Percentiles rank a stretch among this genome's conserved stretches.
Evolutionary conservation across 2,329 filamentous ascomycete genomes (phyloP).

Genomic region (Ceratocystis lukuohia): DNA sequence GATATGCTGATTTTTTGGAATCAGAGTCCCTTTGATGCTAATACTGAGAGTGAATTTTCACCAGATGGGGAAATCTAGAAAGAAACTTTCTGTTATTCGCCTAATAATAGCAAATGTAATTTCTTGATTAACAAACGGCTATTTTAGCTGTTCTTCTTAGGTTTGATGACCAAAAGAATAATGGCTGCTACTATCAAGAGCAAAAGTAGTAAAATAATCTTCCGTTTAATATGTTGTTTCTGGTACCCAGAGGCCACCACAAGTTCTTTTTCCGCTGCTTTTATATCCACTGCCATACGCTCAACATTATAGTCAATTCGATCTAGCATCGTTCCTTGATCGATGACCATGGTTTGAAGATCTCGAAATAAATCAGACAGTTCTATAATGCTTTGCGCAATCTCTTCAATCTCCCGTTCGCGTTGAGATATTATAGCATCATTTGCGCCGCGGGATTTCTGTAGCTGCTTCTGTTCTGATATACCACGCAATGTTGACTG

Average conservation of each 20-base stretch:
- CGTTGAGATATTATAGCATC: slow-evolving; percentile 79
- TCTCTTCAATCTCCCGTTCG: slow-evolving; percentile 93
- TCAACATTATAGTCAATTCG: slow-evolving; percentile 98
- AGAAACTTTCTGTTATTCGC: not conserved
- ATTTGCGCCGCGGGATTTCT: slow-evolving; percentile 36
- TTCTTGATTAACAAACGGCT: not conserved
- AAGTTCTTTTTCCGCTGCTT: slow-evolving; percentile 83
- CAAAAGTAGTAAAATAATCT: slow-evolving; percentile 79
- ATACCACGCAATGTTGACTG: slow-evolving; percentile 78
- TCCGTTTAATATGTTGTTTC: slow-evolving; percentile 73
- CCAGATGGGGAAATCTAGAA: too few species aligned
- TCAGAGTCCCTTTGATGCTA: too few species aligned
- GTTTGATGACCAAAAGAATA: slow-evolving; percentile 70
- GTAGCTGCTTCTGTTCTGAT: slow-evolving; percentile 49
- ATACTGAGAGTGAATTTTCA: too few species aligned
- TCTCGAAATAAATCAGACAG: slow-evolving; percentile 94
- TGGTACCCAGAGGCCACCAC: slow-evolving; percentile 83
- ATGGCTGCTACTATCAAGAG: slow-evolving; percentile 76
- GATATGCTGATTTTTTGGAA: not conserved
- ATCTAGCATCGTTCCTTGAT: slow-evolving; percentile 81
- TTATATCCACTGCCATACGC: slow-evolving; percentile 84
- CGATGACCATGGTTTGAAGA: slow-evolving; percentile 87
- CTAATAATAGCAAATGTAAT: not conserved
- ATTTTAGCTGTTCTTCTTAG: slow-evolving; percentile 37
- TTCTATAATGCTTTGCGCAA: slow-evolving; percentile 95